Conservation (phyloP, 257 asterid species). For the Solanum neorickii region DNA sequence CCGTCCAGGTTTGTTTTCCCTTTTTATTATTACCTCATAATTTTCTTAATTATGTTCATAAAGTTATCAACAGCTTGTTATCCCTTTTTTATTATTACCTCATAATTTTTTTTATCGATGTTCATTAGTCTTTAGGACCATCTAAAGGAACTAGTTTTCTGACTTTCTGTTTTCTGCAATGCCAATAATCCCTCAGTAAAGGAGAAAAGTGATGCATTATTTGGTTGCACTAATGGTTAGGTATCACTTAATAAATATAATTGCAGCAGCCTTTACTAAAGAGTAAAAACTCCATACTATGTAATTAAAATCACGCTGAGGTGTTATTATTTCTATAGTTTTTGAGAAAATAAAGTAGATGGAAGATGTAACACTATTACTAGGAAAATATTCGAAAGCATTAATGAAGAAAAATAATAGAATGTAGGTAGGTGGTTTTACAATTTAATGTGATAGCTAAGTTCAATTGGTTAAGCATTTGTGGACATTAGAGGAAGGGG, state of each 20-base stretch:
- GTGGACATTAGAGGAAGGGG: neutral
- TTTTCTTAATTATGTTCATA: too few species aligned
- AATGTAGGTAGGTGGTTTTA: neutral
- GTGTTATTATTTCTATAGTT: too few species aligned
- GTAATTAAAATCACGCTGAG: neutral
- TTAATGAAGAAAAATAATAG: neutral
- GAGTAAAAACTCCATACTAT: neutral
- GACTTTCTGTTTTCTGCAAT: neutral
- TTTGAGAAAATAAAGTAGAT: too few species aligned
- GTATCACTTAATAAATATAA: neutral
- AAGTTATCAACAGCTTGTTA: too few species aligned
- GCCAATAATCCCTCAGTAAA: neutral
- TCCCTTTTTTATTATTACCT: too few species aligned
- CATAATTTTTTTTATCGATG: too few species aligned
- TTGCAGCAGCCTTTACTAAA: neutral
- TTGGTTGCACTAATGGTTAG: neutral
- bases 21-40: too few species aligned
- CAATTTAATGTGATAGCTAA: neutral
- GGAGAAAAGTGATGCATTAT: neutral
- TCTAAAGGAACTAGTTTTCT: neutral
- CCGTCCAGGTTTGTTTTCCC: too few species aligned
- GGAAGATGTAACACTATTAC: too few species aligned
- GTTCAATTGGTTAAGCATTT: neutral
- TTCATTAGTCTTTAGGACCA: neutral
- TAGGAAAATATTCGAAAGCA: neutral